A percentile compares a stretch with the other conserved stretches of the same genome.
Evolutionary conservation across 2,329 filamentous ascomycete species (phyloP).

Genomic region (Curvularia spicifera): DNA sequence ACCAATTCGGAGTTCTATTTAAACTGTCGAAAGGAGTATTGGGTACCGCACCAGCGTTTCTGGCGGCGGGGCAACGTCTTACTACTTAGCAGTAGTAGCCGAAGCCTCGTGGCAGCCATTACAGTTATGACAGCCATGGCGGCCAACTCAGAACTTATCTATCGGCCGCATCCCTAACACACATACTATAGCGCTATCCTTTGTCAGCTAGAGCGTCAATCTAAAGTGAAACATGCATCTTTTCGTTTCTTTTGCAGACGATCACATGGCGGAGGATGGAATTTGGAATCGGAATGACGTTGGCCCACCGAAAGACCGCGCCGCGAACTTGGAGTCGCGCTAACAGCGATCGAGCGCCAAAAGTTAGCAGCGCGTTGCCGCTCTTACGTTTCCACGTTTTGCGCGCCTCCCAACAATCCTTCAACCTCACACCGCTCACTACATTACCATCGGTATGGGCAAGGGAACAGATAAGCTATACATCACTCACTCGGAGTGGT

Average conservation of each 20-base stretch:
- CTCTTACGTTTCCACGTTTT: conserved; percentile 11
- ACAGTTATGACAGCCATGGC: neutral
- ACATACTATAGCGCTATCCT: neutral
- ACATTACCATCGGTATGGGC: conserved; percentile 36
- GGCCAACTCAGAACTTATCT: neutral
- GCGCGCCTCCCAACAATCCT: conserved; percentile 5
- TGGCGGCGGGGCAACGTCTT: neutral
- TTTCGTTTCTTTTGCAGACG: neutral
- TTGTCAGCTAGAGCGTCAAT: neutral
- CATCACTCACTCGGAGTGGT: conserved; percentile 98
- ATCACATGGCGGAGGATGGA: neutral
- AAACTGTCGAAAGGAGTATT: too few species aligned
- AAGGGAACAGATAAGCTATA: conserved; percentile 54
- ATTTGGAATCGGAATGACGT: neutral
- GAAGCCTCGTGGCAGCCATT: neutral
- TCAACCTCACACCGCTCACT: neutral
- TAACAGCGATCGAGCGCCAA: conserved; percentile 2
- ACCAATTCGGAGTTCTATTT: neutral
- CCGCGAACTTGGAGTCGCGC: conserved; percentile 4
- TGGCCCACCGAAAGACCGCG: neutral
- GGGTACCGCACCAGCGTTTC: neutral
- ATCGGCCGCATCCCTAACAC: neutral
- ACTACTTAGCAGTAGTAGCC: neutral
- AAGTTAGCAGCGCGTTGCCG: conserved; percentile 15
- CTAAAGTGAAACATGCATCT: neutral